Conservation (phyloP, 2,329 filamentous ascomycete genomes). For the Uncinocarpus reesii region DNA sequence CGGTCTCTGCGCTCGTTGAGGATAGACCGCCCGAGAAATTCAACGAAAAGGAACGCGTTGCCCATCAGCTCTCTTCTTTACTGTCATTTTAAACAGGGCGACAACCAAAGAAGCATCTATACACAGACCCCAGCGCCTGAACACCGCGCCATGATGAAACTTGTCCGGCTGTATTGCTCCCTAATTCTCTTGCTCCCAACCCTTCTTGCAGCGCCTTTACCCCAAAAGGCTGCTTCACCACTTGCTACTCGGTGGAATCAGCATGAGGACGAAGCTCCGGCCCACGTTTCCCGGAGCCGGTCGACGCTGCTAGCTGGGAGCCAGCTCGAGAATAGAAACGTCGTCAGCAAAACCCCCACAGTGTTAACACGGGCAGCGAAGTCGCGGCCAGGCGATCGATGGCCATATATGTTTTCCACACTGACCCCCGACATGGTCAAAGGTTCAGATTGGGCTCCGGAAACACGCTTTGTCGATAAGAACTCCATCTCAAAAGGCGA, state of each 20-base stretch:
- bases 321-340: not conserved
- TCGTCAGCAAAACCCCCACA: not conserved
- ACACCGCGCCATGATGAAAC: slow-evolving; percentile 1
- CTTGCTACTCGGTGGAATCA: not conserved
- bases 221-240: not conserved
- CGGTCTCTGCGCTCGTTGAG: too few relatives aligned
- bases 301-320: not conserved
- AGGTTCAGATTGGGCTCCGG: not conserved
- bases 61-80: too few relatives aligned
- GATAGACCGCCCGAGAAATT: too few relatives aligned
- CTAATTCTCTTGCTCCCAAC: not conserved
- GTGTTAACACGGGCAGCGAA: slow-evolving; percentile 3
- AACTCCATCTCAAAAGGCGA: not conserved
- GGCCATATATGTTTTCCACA: slow-evolving; percentile 5
- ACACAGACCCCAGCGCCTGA: not conserved
- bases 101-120: too few relatives aligned
- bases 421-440: not conserved
- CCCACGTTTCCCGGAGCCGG: not conserved
- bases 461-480: not conserved
- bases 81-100: too few relatives aligned
- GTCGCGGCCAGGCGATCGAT: slow-evolving; percentile 6
- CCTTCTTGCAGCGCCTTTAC: not conserved
- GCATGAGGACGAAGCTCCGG: not conserved
- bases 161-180: not conserved
- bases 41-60: too few relatives aligned